Conservation (phyloP, 2,329 filamentous ascomycete species). For the Fonsecaea monophora region DNA sequence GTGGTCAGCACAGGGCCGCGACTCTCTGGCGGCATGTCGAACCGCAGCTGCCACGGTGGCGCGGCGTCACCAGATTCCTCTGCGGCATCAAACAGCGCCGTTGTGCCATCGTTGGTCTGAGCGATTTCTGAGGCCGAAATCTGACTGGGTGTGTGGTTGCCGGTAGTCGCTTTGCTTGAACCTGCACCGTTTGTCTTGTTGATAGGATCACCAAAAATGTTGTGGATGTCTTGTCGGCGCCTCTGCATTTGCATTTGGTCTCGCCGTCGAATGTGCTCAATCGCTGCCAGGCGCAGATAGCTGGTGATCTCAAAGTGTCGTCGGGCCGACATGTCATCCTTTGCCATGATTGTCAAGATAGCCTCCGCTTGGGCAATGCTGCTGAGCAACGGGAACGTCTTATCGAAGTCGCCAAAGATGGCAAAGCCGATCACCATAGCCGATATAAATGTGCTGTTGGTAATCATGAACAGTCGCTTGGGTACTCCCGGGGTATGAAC, state of each 20-base stretch:
- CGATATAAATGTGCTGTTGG: conserved; percentile 39
- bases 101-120: conserved; percentile 13
- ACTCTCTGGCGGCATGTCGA: conserved; percentile 36
- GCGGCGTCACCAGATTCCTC: conserved; percentile 21
- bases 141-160: conserved; percentile 26
- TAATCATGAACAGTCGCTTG: conserved; percentile 38
- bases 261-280: conserved; percentile 47
- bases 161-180: conserved; percentile 21
- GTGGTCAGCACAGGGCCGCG: conserved; percentile 40
- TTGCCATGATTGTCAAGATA: conserved; percentile 38
- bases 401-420: conserved; percentile 42
- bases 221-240: conserved; percentile 50
- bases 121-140: conserved; percentile 7
- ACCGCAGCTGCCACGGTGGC: conserved; percentile 36
- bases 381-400: conserved; percentile 40
- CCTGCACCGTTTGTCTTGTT: conserved; percentile 29
- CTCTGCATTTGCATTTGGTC: conserved; percentile 50
- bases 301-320: conserved; percentile 46
- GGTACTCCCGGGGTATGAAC: conserved; percentile 39
- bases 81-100: conserved; percentile 23
- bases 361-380: conserved; percentile 39
- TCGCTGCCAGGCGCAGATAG: conserved; percentile 49
- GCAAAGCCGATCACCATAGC: conserved; percentile 41
- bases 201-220: conserved; percentile 49
- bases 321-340: conserved; percentile 38